Evolutionary conservation across 2,329 filamentous ascomycete genomes (phyloP), one percentile per base, ranked within the genome.

Genomic region (Neurospora crassa): DNA sequence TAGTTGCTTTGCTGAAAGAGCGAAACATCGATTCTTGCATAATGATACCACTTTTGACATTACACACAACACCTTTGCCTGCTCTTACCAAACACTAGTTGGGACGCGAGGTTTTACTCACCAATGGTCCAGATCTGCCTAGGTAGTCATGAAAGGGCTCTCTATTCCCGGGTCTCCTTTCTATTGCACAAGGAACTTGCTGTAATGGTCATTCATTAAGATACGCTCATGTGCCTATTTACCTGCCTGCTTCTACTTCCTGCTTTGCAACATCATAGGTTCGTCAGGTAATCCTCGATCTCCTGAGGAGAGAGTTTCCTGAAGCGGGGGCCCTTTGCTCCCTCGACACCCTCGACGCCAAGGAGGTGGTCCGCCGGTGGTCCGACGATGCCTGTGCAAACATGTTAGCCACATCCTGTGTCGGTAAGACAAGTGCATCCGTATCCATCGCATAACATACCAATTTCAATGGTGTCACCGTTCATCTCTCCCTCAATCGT

Each of bases 401-500:
- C 74, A 81, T 78, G 67, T 71, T 71, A 69, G 69, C n/a, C 68
- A 63, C 3, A 63, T 41, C 67, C 5, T 6, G 14, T 8, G 3
- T 16, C 12, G 18, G 18, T 42, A 6, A 18, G 5, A 24, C n/a
- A 69, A 14, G 24, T 42, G n/a, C 5, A 69, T 24, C 47, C 12
- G 14, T 0, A 59, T 59, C 24, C 24, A 1, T 59, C 47, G 24
- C 24, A 59, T 10, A 10, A 81, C 90, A 81, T 83, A 94, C 93
- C 95, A 82, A 99, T 97, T 84, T 99, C 96, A 75, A 99, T 96
- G 41, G 95, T 97, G 81, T 98, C 94, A 74, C 95, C 95, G 77
- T 95, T 98, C 95, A 98, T 98, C 85, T 98, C 96, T 71, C 96
- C 96, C 84, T 98, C 95, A 79, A 99, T 99, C 71, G 96, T 97